Evolutionary conservation across 208 protist genomes (phyloP), one percentile per base, ranked within the genome.

Genomic region (Leishmania lainsoni): DNA sequence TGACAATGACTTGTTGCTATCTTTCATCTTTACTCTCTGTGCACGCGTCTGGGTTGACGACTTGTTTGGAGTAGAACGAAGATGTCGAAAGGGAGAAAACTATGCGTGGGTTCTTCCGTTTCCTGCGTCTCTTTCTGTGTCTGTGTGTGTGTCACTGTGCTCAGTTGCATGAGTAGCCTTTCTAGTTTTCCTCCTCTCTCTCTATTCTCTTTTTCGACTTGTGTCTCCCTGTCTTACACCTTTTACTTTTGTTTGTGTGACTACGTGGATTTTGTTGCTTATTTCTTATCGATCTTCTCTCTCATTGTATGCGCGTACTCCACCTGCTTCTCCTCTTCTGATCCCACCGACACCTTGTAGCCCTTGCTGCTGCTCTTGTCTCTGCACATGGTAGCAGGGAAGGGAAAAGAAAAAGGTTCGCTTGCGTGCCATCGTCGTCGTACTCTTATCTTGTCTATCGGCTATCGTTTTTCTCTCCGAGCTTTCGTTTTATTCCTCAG

Each of bases 181-280:
- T 78, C 75, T 56, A 16, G 6, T 78, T 78, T 75, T 78, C 78
- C n/a, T 76, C 20, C 61, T 29, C 26, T 17, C 32, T 66, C 20
- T 35, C 80, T 45, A 6, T 20, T 71, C 32, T 72, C 12, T 72
- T n/a, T 52, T 72, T 72, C 32, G 48, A 3, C 0, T 39, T 26
- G 20, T 87, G 29, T 83, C 66, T 17, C 42, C 78, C 26, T 79
- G n/a, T 81, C 20, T 65, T 45, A 81, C 32, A 35, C 39, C 29
- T 78, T 26, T 61, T 74, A 32, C 17, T 71, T 68, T 32, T 70
- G 26, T 16, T 48, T 45, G 32, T 35, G 72, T 54, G 48, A 17
- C 26, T 61, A 3, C 3, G 20, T 32, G 20, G 2, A 71, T 48
- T 68, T 16, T 49, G 51, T 81, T 35, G 63, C 51, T 69, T 16